These are phyloP conservation scores for Ascobolus immersus DNA, from an alignment of 495 filamentous ascomycete species.

Conservation along the genomic window DNA sequence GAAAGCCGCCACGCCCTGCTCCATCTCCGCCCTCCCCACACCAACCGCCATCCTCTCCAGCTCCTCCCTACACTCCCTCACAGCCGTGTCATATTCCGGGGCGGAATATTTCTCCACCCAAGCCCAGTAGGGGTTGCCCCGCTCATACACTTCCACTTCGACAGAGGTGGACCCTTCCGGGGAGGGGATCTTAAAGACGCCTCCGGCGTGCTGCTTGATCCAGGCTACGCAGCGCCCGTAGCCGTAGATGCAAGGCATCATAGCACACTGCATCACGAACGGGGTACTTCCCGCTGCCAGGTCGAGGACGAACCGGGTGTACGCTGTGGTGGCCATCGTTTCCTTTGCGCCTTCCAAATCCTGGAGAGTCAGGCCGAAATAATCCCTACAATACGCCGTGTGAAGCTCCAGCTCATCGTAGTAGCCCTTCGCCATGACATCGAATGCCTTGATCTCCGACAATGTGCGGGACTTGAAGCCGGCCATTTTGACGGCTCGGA, in stretches of 20 bases:
- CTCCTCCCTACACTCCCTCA: constrained; percentile 40
- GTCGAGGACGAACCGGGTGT: constrained; percentile 56
- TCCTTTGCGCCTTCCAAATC: constrained; percentile 53
- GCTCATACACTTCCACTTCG: constrained; percentile 22
- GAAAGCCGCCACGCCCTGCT: constrained; percentile 61
- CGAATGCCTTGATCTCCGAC: constrained; percentile 47
- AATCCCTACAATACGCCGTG: constrained; percentile 43
- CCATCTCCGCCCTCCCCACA: constrained; percentile 27
- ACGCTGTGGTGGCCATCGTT: constrained; percentile 38
- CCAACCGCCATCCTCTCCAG: constrained; percentile 6
- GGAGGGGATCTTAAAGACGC: too few relatives aligned
- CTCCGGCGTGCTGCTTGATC: constrained; percentile 33
- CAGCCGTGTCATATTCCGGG: constrained; percentile 47
- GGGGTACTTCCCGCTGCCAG: constrained; percentile 67
- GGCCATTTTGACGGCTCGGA: constrained; percentile 57
- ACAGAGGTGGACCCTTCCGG: not conserved
- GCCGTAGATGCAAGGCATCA: constrained; percentile 67
- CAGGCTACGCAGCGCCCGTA: constrained; percentile 53
- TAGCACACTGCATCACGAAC: constrained; percentile 54
- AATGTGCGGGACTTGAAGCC: constrained; percentile 56
- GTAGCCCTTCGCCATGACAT: constrained; percentile 12
- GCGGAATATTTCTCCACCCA: constrained; percentile 76
- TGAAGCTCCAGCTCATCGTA: constrained; percentile 47
- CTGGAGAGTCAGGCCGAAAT: constrained; percentile 50
- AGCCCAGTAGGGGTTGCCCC: constrained; percentile 59